Evolutionary conservation across 441 rosid genomes (phyloP).

Genomic region (Populus hybrid): DNA sequence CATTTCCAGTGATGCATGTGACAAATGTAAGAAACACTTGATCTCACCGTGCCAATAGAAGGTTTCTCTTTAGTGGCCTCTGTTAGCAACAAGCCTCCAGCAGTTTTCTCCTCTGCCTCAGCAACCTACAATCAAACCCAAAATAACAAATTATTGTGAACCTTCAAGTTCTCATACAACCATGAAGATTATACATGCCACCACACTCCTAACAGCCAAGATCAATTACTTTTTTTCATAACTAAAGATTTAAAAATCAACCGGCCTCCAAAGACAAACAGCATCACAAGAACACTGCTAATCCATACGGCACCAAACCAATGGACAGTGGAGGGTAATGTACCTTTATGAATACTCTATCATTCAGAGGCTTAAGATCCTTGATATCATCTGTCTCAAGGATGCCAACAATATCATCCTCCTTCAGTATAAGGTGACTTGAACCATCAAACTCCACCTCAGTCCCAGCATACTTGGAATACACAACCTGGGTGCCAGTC

Average conservation of each 20-base stretch:
- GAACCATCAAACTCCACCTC: slow-evolving; percentile 77
- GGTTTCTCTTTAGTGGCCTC: slow-evolving; percentile 90
- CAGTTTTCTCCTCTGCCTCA: slow-evolving; percentile 86
- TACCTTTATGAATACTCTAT: slow-evolving; percentile 83
- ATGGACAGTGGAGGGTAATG: neutral
- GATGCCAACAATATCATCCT: slow-evolving; percentile 85
- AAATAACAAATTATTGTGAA: neutral
- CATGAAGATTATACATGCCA: neutral
- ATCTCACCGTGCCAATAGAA: slow-evolving; percentile 73
- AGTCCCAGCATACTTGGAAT: slow-evolving; percentile 89
- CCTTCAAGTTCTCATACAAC: neutral
- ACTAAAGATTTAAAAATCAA: neutral
- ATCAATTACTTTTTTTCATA: neutral
- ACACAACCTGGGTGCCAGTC: slow-evolving; percentile 79
- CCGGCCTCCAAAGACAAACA: neutral
- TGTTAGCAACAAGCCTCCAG: slow-evolving; percentile 86
- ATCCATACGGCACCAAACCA: neutral
- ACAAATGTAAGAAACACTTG: too few species aligned
- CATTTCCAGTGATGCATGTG: neutral
- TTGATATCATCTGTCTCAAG: slow-evolving; percentile 88
- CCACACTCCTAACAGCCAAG: neutral
- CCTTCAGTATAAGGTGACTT: slow-evolving; percentile 81
- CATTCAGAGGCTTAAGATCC: slow-evolving; percentile 91
- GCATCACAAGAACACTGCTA: neutral
- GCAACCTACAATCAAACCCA: slow-evolving; percentile 50